These are phyloP conservation scores for Sechiopsis laciniata DNA, from an alignment of 306 rosid genomes.

Conservation along the genomic window DNA sequence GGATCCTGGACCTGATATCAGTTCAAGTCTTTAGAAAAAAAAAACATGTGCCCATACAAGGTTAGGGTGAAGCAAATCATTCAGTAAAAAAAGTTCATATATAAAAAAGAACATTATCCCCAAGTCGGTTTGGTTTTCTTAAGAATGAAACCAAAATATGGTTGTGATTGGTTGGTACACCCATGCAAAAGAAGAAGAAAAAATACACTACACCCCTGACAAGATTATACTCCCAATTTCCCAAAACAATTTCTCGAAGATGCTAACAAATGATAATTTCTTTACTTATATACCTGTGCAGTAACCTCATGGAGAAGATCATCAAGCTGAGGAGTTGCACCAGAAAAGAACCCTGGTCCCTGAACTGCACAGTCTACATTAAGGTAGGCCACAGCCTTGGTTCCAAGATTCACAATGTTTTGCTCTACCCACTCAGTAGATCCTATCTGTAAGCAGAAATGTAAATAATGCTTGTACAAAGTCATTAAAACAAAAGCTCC, in stretches of 20 bases:
- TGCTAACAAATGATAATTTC: not conserved
- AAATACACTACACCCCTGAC: not conserved
- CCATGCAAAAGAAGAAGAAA: no score
- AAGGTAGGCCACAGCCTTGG: conserved; percentile 83
- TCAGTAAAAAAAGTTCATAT: not conserved
- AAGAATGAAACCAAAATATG: not conserved
- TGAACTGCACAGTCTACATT: conserved; percentile 96
- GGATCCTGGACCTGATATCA: conserved; percentile 83
- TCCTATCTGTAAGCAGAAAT: conserved; percentile 58
- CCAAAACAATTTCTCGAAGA: not conserved
- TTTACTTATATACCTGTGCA: conserved; percentile 41
- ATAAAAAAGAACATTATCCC: not conserved
- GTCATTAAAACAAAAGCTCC: not conserved
- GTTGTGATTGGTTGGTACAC: not conserved
- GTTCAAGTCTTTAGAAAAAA: conserved; percentile 18
- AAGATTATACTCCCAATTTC: not conserved
- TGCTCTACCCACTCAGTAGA: conserved; percentile 99
- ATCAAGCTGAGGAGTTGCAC: conserved; percentile 94
- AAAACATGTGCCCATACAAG: conserved; percentile 7
- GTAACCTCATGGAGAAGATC: conserved; percentile 66
- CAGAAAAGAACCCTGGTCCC: conserved; percentile 77
- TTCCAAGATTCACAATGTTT: conserved; percentile 64
- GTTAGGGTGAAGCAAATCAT: not conserved
- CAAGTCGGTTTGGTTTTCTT: not conserved
- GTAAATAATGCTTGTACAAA: no score